Evolutionary conservation across 345 rosid species (phyloP).

Genomic region (Camelina neglecta): DNA sequence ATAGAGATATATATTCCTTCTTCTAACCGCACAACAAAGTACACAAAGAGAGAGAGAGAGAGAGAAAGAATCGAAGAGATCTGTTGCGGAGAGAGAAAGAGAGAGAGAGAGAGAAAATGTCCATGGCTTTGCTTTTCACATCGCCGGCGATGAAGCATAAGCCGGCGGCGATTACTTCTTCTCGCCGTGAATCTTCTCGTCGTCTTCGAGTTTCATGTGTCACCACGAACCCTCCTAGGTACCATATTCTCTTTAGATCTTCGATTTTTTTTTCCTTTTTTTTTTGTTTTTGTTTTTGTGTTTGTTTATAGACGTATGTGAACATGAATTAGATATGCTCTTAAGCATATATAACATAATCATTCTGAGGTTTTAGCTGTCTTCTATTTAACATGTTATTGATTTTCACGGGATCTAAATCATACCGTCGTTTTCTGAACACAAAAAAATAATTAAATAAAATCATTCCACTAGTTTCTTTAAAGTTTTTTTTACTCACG

Average conservation of each 20-base stretch:
- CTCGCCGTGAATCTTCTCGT: conserved; percentile 40
- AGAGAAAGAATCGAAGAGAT: conserved; percentile 37
- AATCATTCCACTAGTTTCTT: background rate
- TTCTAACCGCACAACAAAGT: conserved; percentile 39
- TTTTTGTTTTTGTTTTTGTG: no score
- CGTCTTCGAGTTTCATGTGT: conserved; percentile 42
- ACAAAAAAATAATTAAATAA: background rate
- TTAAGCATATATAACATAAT: background rate
- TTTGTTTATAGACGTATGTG: background rate
- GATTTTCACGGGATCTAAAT: background rate
- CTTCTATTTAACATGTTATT: conserved; percentile 11
- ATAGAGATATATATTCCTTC: conserved; percentile 20
- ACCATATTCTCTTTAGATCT: conserved; percentile 32
- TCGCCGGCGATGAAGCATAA: conserved; percentile 37
- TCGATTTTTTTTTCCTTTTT: background rate
- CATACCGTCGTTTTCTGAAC: conserved; percentile 10
- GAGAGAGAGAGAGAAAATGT: conserved; percentile 30
- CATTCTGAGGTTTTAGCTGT: background rate
- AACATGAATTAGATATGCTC: conserved; percentile 4
- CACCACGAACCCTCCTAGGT: conserved; percentile 35
- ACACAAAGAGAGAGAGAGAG: conserved; percentile 14
- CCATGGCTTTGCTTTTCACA: conserved; percentile 35
- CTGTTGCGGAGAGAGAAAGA: conserved; percentile 10
- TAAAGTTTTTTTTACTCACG: background rate
- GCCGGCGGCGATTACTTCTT: conserved; percentile 14